Conservation (phyloP, 2,329 filamentous ascomycete species). For the Fusarium concolor region DNA sequence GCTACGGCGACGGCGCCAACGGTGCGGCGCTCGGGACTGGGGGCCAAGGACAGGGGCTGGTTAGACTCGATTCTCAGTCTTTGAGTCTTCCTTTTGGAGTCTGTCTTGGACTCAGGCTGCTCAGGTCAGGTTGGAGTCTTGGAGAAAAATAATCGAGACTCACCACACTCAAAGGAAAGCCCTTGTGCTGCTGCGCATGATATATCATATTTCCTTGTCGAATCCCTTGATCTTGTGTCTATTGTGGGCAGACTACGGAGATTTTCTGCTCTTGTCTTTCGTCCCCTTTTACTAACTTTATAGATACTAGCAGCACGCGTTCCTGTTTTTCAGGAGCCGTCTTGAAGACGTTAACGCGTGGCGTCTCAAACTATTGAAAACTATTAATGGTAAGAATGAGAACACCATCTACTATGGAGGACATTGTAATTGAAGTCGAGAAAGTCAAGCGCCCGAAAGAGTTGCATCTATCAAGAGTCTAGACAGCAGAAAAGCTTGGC, state of each 20-base stretch:
- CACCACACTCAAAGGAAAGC: not conserved
- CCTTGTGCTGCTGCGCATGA: slow-evolving; percentile 1
- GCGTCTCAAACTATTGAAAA: slow-evolving; percentile 27
- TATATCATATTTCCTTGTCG: not conserved
- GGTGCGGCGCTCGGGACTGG: slow-evolving; percentile 42
- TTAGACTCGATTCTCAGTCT: slow-evolving; percentile 20
- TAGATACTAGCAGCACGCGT: slow-evolving; percentile 5
- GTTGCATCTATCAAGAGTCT: slow-evolving; percentile 3
- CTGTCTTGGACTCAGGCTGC: not conserved
- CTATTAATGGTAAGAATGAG: slow-evolving; percentile 1
- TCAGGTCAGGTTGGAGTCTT: not conserved
- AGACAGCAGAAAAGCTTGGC: slow-evolving; percentile 7
- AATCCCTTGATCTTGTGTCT: not conserved
- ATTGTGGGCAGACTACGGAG: slow-evolving; percentile 10
- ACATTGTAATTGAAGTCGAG: not conserved
- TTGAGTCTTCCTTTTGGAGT: slow-evolving; percentile 1
- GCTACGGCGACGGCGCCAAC: slow-evolving; percentile 44
- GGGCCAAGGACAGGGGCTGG: slow-evolving; percentile 13
- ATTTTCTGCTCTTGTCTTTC: not conserved
- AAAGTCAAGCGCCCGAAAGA: slow-evolving; percentile 3
- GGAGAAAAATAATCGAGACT: slow-evolving; percentile 10
- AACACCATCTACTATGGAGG: not conserved
- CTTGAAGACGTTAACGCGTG: slow-evolving; percentile 9
- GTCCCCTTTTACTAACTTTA: slow-evolving; percentile 11
- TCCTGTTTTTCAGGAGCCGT: not conserved